Percentiles rank a stretch among this genome's conserved stretches.
Evolutionary conservation across 2,329 filamentous ascomycete species (phyloP).

Genomic region (Colletotrichum tropicale): DNA sequence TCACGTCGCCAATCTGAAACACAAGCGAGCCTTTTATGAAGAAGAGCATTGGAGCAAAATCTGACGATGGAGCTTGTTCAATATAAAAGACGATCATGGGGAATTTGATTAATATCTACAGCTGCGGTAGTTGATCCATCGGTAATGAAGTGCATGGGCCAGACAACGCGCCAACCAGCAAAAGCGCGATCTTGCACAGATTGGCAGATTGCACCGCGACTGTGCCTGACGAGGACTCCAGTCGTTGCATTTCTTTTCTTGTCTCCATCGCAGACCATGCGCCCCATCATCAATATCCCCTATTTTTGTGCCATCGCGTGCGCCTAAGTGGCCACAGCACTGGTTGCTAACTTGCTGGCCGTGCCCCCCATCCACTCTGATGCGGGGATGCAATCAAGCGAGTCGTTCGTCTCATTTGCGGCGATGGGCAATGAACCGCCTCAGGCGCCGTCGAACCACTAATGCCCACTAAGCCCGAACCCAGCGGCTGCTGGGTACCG

Average conservation of each 20-base stretch:
- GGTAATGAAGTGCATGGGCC: background rate
- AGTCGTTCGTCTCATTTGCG: constrained; percentile 18
- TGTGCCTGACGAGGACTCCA: background rate
- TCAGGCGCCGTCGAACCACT: background rate
- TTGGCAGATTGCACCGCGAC: constrained; percentile 1
- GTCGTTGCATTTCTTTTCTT: background rate
- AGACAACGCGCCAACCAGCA: background rate
- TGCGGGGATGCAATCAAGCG: constrained; percentile 14
- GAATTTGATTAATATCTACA: constrained; percentile 11
- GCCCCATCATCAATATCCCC: background rate
- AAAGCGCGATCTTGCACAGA: background rate
- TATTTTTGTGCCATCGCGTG: background rate
- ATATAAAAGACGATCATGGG: constrained; percentile 10
- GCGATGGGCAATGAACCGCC: background rate
- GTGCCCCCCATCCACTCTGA: background rate
- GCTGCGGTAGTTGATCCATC: background rate
- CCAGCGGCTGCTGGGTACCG: background rate
- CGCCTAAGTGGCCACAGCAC: background rate
- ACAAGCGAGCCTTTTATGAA: constrained; percentile 2
- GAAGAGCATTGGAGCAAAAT: constrained; percentile 11
- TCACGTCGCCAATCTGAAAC: constrained; percentile 17
- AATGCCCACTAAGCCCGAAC: background rate
- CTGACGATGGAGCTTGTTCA: constrained; percentile 2
- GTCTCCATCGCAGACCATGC: background rate
- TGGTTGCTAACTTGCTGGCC: background rate